Evolutionary conservation across 1,284 basidiomycete genomes (phyloP), one percentile per base, ranked within the genome.

Genomic region (Vanrija sp.): DNA sequence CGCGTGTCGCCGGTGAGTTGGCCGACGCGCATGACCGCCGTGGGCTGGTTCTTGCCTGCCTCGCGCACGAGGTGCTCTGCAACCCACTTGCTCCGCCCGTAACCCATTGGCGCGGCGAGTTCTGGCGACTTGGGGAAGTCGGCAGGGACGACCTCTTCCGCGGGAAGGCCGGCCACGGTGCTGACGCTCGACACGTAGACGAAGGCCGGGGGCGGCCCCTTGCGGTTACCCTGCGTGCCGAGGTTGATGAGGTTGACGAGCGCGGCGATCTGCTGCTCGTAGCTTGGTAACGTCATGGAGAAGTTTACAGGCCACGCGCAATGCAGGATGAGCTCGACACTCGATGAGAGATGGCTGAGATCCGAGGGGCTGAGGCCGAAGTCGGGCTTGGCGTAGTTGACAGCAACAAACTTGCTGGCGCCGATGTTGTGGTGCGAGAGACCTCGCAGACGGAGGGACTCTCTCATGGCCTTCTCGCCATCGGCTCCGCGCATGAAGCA

Each of bases 81-180:
- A 0, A 85, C 81, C 83, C 84, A 86, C 65, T 86, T 86, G 51
- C 72, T 78, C 49, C 80, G 67, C 6, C 82, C 84, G 61, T 85
- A 85, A 23, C 84, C 84, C 52, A 83, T 81, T 3, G 58, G 60
- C 8, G 59, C 68, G 3, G 71, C 71, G 0, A 66, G 66, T 0
- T 49, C 46, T 7, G 73, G 73, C 16, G 49, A 49, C 28, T 64
- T 58, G 1, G 70, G 54, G 57, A 72, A 73, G 19, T 55, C 58
- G 44, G 73, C 73, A 14, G 19, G 18, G 14, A 67, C 60, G 1
- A 64, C 47, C 0, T 53, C 52, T n/a, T 66, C 66, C 5, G 40
- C 19, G 3, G 57, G 47, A n/a, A 61, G 52, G 28, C 71, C 72
- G 58, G 72, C 71, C 18, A 62, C 49, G 6, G 73, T 75, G 26